Evolutionary conservation across 805 yeast genomes (phyloP).

Genomic region (Yamadazyma paraphyllophila): DNA sequence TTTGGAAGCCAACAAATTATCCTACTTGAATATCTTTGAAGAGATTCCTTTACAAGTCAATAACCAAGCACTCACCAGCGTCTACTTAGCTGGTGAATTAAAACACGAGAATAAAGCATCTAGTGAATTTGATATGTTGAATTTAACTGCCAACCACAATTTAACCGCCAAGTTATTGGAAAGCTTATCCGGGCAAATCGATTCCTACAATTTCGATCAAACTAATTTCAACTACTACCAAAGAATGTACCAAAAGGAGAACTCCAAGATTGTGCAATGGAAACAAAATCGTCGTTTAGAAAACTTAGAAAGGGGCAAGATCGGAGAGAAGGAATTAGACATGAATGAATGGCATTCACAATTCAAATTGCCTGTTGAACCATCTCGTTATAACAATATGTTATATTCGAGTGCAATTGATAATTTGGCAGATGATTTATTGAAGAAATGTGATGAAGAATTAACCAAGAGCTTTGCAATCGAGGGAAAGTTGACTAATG

Average conservation of each 20-base stretch:
- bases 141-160: slow-evolving; percentile 43
- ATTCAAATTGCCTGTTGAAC: slow-evolving; percentile 69
- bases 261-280: slow-evolving; percentile 70
- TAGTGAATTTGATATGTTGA: slow-evolving; percentile 36
- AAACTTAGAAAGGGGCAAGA: slow-evolving; percentile 57
- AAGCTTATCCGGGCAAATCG: slow-evolving; percentile 64
- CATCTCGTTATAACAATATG: slow-evolving; percentile 71
- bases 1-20: slow-evolving; percentile 57
- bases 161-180: slow-evolving; percentile 53
- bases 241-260: slow-evolving; percentile 70
- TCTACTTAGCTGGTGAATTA: slow-evolving; percentile 40
- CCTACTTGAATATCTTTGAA: slow-evolving; percentile 64
- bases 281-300: slow-evolving; percentile 66
- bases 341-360: slow-evolving; percentile 65
- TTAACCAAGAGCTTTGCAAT: slow-evolving; percentile 60
- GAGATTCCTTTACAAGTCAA: slow-evolving; percentile 66
- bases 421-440: slow-evolving; percentile 67
- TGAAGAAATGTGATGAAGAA: slow-evolving; percentile 66
- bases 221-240: slow-evolving; percentile 80
- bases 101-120: slow-evolving; percentile 17
- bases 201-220: slow-evolving; percentile 74
- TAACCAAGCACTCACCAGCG: slow-evolving; percentile 65
- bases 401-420: slow-evolving; percentile 66
- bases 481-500: slow-evolving; percentile 47
- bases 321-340: slow-evolving; percentile 53